Percentiles rank a stretch among this genome's conserved stretches.
phyloP scores from a whole-genome alignment of 108 stramenopile genomes.

The Stephanodiscus minutulus region DNA sequence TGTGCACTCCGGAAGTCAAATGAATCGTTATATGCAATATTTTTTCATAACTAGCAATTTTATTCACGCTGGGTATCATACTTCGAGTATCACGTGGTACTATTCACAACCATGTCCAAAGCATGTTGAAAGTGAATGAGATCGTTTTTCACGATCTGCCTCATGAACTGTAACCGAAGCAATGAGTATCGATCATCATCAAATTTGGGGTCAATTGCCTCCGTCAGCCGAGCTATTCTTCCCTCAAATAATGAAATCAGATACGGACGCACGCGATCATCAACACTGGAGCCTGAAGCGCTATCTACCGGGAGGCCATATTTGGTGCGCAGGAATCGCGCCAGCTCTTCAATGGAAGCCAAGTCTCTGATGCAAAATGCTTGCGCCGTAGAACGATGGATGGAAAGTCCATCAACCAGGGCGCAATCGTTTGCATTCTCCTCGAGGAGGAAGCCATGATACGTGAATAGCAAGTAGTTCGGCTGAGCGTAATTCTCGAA shows the following conservation, averaged over 20 bases:
- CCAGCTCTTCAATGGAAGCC: constrained; percentile 26
- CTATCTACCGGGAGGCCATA: constrained; percentile 3
- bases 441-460: constrained; percentile 72
- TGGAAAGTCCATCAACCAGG: constrained; percentile 21
- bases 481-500: constrained; percentile 83
- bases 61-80: neutral
- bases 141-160: constrained; percentile 13
- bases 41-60: neutral
- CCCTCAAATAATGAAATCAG: constrained; percentile 25
- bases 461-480: constrained; percentile 69
- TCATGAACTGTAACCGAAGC: constrained; percentile 7
- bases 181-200: neutral
- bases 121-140: constrained; percentile 6
- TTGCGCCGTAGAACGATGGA: constrained; percentile 19
- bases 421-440: constrained; percentile 62
- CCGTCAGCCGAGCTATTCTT: constrained; percentile 38
- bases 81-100: neutral
- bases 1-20: no score
- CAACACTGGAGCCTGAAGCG: neutral
- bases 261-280: constrained; percentile 22
- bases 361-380: constrained; percentile 41
- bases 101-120: neutral
- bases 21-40: no score
- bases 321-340: constrained; percentile 26
- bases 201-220: neutral